Base-by-base conservation (phyloP, 495 filamentous ascomycete genomes). In the Penicillium soppii region DNA sequence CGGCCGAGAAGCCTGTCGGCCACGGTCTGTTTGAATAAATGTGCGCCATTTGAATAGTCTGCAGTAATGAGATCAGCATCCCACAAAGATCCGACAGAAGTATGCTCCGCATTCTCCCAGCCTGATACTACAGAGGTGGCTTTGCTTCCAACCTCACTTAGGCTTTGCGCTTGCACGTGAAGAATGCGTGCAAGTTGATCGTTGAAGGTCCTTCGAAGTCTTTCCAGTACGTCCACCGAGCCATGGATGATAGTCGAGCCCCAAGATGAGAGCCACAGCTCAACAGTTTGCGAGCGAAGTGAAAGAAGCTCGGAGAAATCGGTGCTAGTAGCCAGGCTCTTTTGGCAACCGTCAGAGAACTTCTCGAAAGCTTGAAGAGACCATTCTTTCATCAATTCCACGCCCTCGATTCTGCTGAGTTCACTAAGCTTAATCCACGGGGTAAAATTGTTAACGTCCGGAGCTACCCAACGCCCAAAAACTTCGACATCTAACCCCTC, bases 381-480 rank as follows among this genome's bases (percentile, higher is more conserved):
- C 95, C 94, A 98, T 33, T 72, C 68, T 30, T 78, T 80, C 17
- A 94, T 79, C 43, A 82, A 78, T 41, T 84, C 79, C 22, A 80
- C 75, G 0, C 85, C 85, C 50, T 90, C 81, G 15, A 71, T 54
- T 20, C 79, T 79, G 20, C 83, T 80, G 22, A 95, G 65, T 54
- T 95, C 90, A 48, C 92, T 91, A 54, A 95, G 81, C 25, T 90
- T 84, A 40, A 96, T 88, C 73, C 90, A 96, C 0, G 94, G 95
- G 0, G 85, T 95, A 67, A 95, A 97, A 43, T 86, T 88, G 25
- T 79, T 80, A 25, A 97, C 87, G 43, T 95, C 90, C 10, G 90
- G 83, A 5, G 88, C 80, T 30, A 95, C 84, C 89, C 90, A 97
- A 32, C 81, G 77, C 44, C 83, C 84, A 55, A 92, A 83, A 27